A percentile compares a stretch with the other conserved stretches of the same genome.
phyloP scores from a whole-genome alignment of 371 early-diverging fungal species.

The Mucor racemosus region DNA sequence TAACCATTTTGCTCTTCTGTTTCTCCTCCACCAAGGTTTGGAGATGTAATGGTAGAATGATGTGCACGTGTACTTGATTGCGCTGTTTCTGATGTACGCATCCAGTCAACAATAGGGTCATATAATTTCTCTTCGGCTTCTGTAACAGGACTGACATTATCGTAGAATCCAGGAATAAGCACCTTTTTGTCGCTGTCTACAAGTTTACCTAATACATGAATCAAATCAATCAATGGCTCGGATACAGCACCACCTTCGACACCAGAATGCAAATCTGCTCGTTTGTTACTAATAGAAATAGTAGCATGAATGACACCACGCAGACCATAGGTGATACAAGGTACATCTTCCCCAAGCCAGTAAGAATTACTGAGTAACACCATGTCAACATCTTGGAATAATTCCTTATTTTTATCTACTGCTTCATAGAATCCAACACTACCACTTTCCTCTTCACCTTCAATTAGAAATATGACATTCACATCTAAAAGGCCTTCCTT shows the following conservation, averaged over 20 bases:
- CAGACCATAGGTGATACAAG: constrained; percentile 74
- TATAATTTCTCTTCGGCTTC: constrained; percentile 58
- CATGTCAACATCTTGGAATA: constrained; percentile 73
- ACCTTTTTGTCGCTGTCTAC: constrained; percentile 66
- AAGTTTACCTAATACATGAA: constrained; percentile 68
- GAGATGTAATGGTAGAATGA: constrained; percentile 42
- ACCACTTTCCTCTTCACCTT: constrained; percentile 87
- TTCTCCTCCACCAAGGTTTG: constrained; percentile 12
- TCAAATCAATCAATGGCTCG: constrained; percentile 78
- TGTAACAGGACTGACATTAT: constrained; percentile 58
- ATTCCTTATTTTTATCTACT: constrained; percentile 55
- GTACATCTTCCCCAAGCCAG: constrained; percentile 73
- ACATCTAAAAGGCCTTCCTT: constrained; percentile 64
- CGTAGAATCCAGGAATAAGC: constrained; percentile 69
- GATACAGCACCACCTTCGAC: constrained; percentile 83
- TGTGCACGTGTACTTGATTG: constrained; percentile 35
- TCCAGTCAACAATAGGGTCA: constrained; percentile 57
- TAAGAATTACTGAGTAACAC: constrained; percentile 69
- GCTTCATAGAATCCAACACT: constrained; percentile 75
- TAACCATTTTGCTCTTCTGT: constrained; percentile 7
- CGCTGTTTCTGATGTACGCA: constrained; percentile 37
- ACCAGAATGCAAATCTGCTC: constrained; percentile 80
- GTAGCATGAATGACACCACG: constrained; percentile 80
- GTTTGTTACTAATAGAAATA: constrained; percentile 52
- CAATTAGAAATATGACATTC: constrained; percentile 81